Evolutionary conservation across 2,329 filamentous ascomycete species (phyloP), one percentile per base, ranked within the genome.

Genomic region (Diaporthe citrichinensis): DNA sequence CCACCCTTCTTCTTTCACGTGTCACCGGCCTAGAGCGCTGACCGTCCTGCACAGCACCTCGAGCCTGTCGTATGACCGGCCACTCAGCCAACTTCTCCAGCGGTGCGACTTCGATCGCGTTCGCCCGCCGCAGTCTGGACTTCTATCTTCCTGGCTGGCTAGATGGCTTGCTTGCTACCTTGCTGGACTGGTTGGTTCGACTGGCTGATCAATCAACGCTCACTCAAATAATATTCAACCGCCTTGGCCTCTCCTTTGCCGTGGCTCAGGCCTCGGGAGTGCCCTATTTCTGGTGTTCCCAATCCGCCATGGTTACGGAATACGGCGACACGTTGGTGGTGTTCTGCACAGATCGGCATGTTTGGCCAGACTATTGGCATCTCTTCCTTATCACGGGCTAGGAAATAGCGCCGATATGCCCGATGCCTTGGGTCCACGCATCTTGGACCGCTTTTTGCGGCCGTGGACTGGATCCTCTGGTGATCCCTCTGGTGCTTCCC

Each of bases 331-430:
- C 49, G 12, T n/a, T 39, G 62, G 34, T 49, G 65, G 46, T 39
- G 3, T 53, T 68, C 65, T 68, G 65, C 65, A 68, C 46, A 68
- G 65, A 68, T 68, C 65, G 65, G 65, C 65, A 68, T 53, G 46
- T 51, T 53, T 53, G 44, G 46, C n/a, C 65, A 68, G 31, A 68
- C 65, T 68, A 68, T 68, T 68, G 65, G 46, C 34, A 53, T 36
- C 31, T 53, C 65, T 53, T 53, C 65, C 31, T 68, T 53, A 68
- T 53, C 65, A 53, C 23, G 31, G 65, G 65, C 65, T 28, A 68
- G 46, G 14, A 23, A 25, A 53, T 39, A 53, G 46, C 65, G 65
- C 46, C 46, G 46, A 68, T 39, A 68, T 68, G 65, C 65, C 65
- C 65, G 65, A 39, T n/a, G 65, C 46, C 34, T 20, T 51, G 65